These are phyloP conservation scores for Phanerodontia chrysosporium DNA, from an alignment of 768 basidiomycete species.

Conservation along the genomic window DNA sequence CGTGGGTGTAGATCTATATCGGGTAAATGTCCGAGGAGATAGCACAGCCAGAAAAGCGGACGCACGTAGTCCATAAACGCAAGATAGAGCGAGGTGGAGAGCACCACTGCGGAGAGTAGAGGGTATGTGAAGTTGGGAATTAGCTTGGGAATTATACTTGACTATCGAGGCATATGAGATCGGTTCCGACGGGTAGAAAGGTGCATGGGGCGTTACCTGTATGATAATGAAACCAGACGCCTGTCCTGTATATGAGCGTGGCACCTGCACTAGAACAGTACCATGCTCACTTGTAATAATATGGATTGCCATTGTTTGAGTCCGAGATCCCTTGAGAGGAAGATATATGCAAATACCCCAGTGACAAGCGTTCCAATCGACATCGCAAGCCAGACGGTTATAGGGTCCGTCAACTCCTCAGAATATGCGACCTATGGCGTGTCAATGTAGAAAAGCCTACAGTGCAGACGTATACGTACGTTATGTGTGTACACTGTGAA, in stretches of 20 bases:
- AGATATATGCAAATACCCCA: conserved; percentile 16
- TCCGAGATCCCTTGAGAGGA: conserved; percentile 20
- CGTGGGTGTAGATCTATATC: conserved; percentile 15
- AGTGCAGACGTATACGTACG: background rate
- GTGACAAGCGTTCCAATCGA: conserved; percentile 22
- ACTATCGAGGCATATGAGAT: background rate
- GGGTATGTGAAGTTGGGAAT: background rate
- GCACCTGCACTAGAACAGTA: background rate
- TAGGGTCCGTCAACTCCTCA: conserved; percentile 1
- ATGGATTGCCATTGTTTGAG: conserved; percentile 27
- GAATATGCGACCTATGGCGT: background rate
- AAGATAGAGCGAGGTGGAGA: conserved; percentile 9
- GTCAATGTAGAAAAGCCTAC: background rate
- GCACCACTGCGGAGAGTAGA: conserved; percentile 6
- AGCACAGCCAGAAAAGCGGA: background rate
- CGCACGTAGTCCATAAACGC: conserved; percentile 15
- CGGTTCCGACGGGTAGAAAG: background rate
- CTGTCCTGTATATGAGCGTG: conserved; percentile 17
- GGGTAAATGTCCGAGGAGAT: background rate
- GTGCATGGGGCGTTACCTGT: conserved; percentile 12
- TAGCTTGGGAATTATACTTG: background rate
- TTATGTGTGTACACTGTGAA: conserved; percentile 2
- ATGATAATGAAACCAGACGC: conserved; percentile 30
- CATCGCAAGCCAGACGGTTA: conserved; percentile 21
- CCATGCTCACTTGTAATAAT: conserved; percentile 29